Percentiles rank a stretch among this genome's conserved stretches.
phyloP scores from a whole-genome alignment of 768 basidiomycete species.

The Trametes punicea region DNA sequence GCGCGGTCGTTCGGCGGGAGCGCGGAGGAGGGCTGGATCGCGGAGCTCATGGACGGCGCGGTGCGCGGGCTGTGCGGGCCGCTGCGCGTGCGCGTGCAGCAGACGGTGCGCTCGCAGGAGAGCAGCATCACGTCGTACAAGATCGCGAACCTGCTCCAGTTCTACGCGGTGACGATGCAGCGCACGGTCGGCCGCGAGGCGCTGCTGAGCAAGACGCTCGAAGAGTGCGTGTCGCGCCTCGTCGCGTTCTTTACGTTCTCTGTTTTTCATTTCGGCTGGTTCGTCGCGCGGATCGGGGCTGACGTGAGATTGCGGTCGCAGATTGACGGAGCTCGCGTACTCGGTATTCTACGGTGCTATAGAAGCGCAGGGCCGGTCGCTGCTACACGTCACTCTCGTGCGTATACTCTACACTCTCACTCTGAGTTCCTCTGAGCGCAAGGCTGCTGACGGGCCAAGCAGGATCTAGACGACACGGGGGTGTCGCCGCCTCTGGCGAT shows the following conservation, averaged over 20 bases:
- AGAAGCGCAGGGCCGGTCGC: conserved; percentile 73
- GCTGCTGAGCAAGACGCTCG: conserved; percentile 66
- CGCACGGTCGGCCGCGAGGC: conserved; percentile 88
- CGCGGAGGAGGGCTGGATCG: conserved; percentile 77
- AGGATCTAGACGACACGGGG: conserved; percentile 70
- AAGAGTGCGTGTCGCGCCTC: conserved; percentile 63
- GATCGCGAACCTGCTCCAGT: conserved; percentile 91
- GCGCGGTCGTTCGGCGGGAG: conserved; percentile 48
- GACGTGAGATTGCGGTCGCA: conserved; percentile 35
- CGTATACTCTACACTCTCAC: conserved; percentile 22
- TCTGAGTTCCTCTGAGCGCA: too few species aligned
- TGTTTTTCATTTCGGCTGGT: neutral
- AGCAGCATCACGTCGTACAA: conserved; percentile 90
- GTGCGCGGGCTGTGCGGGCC: conserved; percentile 84
- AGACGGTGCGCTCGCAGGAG: conserved; percentile 91
- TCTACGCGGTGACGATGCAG: conserved; percentile 90
- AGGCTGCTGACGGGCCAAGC: neutral
- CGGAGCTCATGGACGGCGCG: conserved; percentile 75
- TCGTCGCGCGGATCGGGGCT: too few species aligned
- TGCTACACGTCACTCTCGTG: conserved; percentile 54
- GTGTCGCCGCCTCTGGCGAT: conserved; percentile 73
- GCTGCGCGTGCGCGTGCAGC: conserved; percentile 91
- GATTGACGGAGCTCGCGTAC: conserved; percentile 78
- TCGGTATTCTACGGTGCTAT: conserved; percentile 87
- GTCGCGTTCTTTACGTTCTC: too few species aligned